phyloP scores from a whole-genome alignment of 169 alveolate species.

The Plasmodium coatneyi region DNA sequence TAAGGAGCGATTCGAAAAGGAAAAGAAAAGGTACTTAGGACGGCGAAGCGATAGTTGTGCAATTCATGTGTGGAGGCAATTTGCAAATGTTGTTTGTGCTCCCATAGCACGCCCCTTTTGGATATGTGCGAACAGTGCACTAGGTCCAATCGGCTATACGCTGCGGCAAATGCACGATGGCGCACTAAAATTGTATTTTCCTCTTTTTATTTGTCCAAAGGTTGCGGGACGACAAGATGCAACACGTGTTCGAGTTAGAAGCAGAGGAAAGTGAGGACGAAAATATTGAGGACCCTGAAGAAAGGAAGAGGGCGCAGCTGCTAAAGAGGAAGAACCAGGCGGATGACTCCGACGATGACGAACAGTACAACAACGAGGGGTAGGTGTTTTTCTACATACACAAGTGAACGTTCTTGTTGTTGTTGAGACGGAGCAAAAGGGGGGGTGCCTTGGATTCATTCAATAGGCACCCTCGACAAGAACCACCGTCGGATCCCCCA shows the following conservation, averaged over 20 bases:
- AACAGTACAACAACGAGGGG: conserved; percentile 51
- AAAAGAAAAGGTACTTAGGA: conserved; percentile 34
- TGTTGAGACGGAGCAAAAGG: neutral
- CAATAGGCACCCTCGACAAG: neutral
- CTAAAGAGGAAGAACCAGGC: conserved; percentile 14
- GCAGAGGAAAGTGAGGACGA: conserved; percentile 76
- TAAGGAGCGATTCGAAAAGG: conserved; percentile 3
- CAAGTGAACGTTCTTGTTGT: neutral
- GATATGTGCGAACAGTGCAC: neutral
- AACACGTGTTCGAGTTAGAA: conserved; percentile 51
- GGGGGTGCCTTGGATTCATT: neutral
- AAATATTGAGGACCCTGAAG: conserved; percentile 54
- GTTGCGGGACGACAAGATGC: conserved; percentile 16
- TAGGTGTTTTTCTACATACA: conserved; percentile 17
- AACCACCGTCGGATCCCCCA: neutral
- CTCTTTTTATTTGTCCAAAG: conserved; percentile 5
- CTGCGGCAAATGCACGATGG: neutral
- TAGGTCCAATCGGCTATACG: neutral
- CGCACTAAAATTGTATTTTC: neutral
- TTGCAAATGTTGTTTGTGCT: neutral
- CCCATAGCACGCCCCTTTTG: neutral
- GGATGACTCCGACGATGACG: conserved; percentile 51
- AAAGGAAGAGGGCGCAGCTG: conserved; percentile 29
- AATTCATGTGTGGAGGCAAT: neutral
- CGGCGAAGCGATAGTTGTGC: neutral